Conservation (phyloP, 2,329 filamentous ascomycete species). For the Fusarium denticulatum region DNA sequence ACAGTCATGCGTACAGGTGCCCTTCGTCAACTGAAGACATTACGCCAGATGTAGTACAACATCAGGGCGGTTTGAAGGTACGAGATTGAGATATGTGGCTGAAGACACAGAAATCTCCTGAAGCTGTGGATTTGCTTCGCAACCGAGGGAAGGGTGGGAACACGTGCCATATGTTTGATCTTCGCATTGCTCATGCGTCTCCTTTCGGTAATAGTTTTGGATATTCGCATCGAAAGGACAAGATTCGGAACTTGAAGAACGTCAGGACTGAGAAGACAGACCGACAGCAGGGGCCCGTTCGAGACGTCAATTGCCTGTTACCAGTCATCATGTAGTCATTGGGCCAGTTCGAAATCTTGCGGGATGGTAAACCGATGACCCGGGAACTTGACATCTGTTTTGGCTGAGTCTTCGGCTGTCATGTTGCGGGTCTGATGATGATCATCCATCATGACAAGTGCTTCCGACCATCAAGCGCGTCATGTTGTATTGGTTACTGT, state of each 20-base stretch:
- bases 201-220: neutral
- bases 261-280: neutral
- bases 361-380: neutral
- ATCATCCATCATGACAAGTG: conserved; percentile 9
- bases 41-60: neutral
- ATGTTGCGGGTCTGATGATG: conserved; percentile 22
- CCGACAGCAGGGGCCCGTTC: neutral
- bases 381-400: conserved; percentile 3
- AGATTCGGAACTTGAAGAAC: neutral
- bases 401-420: conserved; percentile 5
- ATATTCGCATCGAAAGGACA: neutral
- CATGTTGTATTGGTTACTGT: neutral
- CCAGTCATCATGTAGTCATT: neutral
- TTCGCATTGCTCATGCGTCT: neutral
- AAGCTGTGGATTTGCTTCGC: neutral
- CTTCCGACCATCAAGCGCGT: neutral
- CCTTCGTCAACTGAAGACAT: neutral
- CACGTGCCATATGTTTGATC: conserved; percentile 8
- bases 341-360: neutral
- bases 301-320: neutral
- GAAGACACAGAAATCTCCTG: neutral
- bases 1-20: neutral
- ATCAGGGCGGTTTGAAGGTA: neutral
- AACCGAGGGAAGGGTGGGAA: neutral
- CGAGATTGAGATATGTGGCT: neutral